A percentile compares a stretch with the other conserved stretches of the same genome.
phyloP scores from a whole-genome alignment of 2,329 filamentous ascomycete genomes.

The Colletotrichum destructivum region DNA sequence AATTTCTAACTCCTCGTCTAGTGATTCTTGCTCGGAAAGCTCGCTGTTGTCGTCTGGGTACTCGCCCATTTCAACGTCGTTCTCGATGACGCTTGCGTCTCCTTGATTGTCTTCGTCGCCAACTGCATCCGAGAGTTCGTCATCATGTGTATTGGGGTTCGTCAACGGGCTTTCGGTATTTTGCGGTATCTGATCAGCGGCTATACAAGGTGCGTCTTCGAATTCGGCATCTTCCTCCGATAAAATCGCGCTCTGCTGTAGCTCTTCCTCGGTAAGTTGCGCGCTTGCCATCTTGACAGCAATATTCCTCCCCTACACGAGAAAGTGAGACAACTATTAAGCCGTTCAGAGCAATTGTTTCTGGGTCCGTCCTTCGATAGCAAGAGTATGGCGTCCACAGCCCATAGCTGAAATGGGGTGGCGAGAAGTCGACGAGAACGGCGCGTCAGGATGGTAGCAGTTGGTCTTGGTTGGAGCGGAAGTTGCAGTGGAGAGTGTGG shows the following conservation, averaged over 20 bases:
- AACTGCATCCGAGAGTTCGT: constrained; percentile 24
- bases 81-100: constrained; percentile 46
- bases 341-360: constrained; percentile 1
- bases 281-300: constrained; percentile 61
- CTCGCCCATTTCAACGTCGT: constrained; percentile 56
- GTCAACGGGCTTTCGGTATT: constrained; percentile 36
- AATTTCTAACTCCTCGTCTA: constrained; percentile 57
- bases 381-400: constrained; percentile 4
- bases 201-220: constrained; percentile 55
- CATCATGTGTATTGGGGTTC: constrained; percentile 22
- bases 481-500: neutral
- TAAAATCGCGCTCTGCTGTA: constrained; percentile 69
- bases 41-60: constrained; percentile 44
- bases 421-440: neutral
- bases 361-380: constrained; percentile 9
- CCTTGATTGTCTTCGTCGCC: constrained; percentile 45
- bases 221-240: constrained; percentile 62
- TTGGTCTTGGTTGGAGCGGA: neutral
- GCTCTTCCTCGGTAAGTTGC: constrained; percentile 70
- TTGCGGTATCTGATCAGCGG: constrained; percentile 45
- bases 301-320: neutral
- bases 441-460: constrained; percentile 1
- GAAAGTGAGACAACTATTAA: neutral
- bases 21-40: constrained; percentile 56
- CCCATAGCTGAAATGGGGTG: constrained; percentile 25